Percentiles rank a stretch among this genome's conserved stretches.
Conservation (phyloP, 176 grass and related monocot species). For the Carex parvula region DNA sequence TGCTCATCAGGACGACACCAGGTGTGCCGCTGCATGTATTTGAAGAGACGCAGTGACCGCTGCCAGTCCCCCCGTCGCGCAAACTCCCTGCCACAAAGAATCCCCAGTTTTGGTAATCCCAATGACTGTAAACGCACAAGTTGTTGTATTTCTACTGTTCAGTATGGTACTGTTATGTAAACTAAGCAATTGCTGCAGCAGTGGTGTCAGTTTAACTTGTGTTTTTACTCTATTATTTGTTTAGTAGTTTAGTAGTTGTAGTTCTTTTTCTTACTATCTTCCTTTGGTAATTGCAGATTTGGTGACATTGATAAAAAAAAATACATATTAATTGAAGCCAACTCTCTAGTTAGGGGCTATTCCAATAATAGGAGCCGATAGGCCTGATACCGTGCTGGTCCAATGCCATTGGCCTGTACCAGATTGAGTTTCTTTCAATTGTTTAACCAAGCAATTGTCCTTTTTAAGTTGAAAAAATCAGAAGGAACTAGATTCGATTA, state of each 20-base stretch:
- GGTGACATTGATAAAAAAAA: not conserved
- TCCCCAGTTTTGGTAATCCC: not conserved
- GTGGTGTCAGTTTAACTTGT: not conserved
- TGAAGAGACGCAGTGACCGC: constrained; percentile 88
- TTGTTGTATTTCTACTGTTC: not conserved
- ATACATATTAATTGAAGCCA: not conserved
- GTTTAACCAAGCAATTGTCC: not conserved
- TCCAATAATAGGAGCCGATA: not conserved
- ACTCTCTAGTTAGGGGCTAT: not conserved
- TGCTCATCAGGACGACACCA: constrained; percentile 99
- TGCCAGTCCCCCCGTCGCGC: constrained; percentile 91
- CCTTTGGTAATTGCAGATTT: constrained; percentile 1
- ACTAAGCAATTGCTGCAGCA: not conserved
- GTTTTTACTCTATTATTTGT: not conserved
- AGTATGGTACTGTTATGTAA: not conserved
- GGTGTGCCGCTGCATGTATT: constrained; percentile 88
- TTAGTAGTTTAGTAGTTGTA: not conserved
- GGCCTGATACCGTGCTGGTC: not conserved
- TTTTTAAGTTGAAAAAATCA: not conserved
- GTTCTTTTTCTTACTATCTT: not conserved
- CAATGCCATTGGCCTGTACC: not conserved
- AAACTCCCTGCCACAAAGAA: constrained; percentile 48
- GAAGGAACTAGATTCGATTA: not conserved
- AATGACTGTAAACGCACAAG: not conserved
- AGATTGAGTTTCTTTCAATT: not conserved